phyloP scores from a whole-genome alignment of 139 green algal genomes.

The Picochlorum sp. region DNA sequence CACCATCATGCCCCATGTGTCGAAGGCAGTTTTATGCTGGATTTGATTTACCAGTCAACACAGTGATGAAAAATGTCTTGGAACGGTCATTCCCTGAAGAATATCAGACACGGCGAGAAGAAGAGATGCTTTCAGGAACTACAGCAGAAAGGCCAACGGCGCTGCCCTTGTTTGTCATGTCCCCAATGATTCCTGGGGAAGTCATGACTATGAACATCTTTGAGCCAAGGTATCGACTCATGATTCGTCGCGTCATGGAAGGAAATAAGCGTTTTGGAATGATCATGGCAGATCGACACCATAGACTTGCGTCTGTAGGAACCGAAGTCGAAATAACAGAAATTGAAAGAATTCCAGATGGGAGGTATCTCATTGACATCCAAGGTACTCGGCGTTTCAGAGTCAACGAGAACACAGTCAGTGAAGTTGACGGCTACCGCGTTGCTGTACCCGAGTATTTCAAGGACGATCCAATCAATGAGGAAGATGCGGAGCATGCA shows the following conservation, averaged over 20 bases:
- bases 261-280: constrained; percentile 67
- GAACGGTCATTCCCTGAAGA: constrained; percentile 45
- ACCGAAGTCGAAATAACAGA: constrained; percentile 67
- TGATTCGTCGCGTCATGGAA: constrained; percentile 77
- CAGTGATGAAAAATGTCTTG: constrained; percentile 62
- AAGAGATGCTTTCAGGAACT: constrained; percentile 9
- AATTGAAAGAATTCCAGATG: constrained; percentile 66
- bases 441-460: constrained; percentile 37
- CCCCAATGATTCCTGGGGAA: constrained; percentile 71
- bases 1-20: constrained; percentile 65
- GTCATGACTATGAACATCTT: constrained; percentile 91
- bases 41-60: constrained; percentile 46
- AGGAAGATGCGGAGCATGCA: constrained; percentile 9
- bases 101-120: constrained; percentile 10
- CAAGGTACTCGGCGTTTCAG: constrained; percentile 46
- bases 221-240: constrained; percentile 84
- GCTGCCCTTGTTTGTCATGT: constrained; percentile 89
- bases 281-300: constrained; percentile 27
- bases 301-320: constrained; percentile 36
- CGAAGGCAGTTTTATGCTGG: constrained; percentile 54
- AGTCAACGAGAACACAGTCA: constrained; percentile 12
- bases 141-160: neutral
- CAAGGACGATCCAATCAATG: constrained; percentile 12
- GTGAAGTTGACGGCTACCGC: constrained; percentile 69
- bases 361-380: constrained; percentile 66